A percentile compares a stretch with the other conserved stretches of the same genome.
phyloP scores from a whole-genome alignment of 139 green algal genomes.

The Chlorella sp. region DNA sequence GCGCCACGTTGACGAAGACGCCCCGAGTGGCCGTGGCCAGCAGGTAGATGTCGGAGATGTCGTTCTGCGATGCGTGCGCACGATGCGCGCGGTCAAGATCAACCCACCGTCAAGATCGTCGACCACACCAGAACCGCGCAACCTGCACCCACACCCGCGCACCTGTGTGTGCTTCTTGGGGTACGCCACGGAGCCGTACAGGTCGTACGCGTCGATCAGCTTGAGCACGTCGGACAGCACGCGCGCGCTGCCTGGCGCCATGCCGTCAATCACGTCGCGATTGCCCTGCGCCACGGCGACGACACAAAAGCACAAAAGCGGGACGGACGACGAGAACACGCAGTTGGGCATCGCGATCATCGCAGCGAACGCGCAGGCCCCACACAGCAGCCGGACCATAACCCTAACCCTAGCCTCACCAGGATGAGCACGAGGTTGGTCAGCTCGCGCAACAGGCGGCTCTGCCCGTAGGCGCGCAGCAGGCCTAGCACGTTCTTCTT shows the following conservation, averaged over 20 bases:
- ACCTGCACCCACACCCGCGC: too few relatives aligned
- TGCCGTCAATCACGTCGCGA: constrained; percentile 77
- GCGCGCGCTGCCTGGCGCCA: constrained; percentile 65
- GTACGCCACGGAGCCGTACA: constrained; percentile 86
- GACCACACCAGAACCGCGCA: too few relatives aligned
- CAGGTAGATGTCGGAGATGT: constrained; percentile 94
- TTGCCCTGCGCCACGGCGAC: too few relatives aligned
- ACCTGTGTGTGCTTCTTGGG: constrained; percentile 85
- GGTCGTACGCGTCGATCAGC: constrained; percentile 88
- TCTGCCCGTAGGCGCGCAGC: constrained; percentile 55
- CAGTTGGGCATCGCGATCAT: too few relatives aligned
- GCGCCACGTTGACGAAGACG: constrained; percentile 64
- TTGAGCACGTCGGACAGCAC: constrained; percentile 83
- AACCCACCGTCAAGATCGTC: too few relatives aligned
- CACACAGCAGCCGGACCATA: too few relatives aligned
- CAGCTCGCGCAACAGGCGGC: constrained; percentile 70
- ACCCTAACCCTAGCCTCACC: too few relatives aligned
- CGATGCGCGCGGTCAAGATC: too few relatives aligned
- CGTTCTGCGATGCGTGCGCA: constrained; percentile 24
- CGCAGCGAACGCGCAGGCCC: too few relatives aligned
- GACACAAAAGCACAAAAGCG: too few relatives aligned
- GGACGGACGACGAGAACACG: too few relatives aligned
- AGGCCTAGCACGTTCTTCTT: constrained; percentile 98
- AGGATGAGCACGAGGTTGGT: constrained; percentile 95
- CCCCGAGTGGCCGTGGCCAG: constrained; percentile 69